Percentiles rank a stretch among this genome's conserved stretches.
Conservation (phyloP, 768 basidiomycete species). For the Gymnopilus dilepis region DNA sequence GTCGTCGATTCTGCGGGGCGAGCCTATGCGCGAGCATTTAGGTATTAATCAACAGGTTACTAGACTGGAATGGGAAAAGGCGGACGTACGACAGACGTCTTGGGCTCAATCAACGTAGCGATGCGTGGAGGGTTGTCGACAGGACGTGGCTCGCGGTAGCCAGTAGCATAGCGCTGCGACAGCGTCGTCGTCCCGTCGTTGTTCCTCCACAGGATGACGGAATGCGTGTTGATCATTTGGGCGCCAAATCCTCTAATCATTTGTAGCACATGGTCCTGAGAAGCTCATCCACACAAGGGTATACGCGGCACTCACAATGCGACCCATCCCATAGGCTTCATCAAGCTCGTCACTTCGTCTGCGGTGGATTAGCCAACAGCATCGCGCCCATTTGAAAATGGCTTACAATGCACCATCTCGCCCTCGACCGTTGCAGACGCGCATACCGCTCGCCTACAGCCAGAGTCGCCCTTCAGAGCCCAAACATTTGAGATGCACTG, state of each 20-base stretch:
- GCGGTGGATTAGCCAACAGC: not conserved
- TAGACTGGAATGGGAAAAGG: slow-evolving; percentile 6
- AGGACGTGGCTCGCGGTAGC: slow-evolving; percentile 52
- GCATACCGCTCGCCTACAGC: slow-evolving; percentile 50
- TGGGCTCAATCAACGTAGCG: slow-evolving; percentile 45
- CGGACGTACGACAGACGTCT: slow-evolving; percentile 37
- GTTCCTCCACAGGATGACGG: slow-evolving; percentile 61
- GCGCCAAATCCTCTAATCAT: slow-evolving; percentile 52
- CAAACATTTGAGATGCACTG: slow-evolving; percentile 21
- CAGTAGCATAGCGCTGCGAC: slow-evolving; percentile 59
- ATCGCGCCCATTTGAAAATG: not conserved
- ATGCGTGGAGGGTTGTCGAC: slow-evolving; percentile 49
- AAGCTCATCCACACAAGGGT: not conserved
- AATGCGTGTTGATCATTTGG: slow-evolving; percentile 53
- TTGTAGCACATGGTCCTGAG: slow-evolving; percentile 6
- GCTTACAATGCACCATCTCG: slow-evolving; percentile 51
- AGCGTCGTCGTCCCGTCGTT: slow-evolving; percentile 59
- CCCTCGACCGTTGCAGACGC: slow-evolving; percentile 51
- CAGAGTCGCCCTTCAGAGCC: slow-evolving; percentile 48
- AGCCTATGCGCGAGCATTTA: slow-evolving; percentile 14
- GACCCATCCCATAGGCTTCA: slow-evolving; percentile 55
- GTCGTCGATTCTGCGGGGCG: slow-evolving; percentile 38
- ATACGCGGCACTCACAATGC: slow-evolving; percentile 45
- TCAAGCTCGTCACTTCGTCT: slow-evolving; percentile 52
- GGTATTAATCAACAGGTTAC: slow-evolving; percentile 2